Evolutionary conservation across 768 basidiomycete species (phyloP).

Genomic region (Russula griseocarnosa): DNA sequence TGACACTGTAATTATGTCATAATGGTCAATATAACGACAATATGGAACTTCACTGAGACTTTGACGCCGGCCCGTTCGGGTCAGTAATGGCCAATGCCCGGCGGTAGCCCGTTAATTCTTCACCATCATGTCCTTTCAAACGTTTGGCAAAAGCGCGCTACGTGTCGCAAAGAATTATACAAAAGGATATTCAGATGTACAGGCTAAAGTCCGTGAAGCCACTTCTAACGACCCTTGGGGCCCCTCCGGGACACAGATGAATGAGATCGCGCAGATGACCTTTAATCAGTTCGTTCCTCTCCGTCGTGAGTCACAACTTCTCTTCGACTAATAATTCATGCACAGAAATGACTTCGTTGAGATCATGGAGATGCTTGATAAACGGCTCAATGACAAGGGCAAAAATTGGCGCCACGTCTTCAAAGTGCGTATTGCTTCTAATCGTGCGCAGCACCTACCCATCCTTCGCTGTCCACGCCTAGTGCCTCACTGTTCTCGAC

Average conservation of each 20-base stretch:
- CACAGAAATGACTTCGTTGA: conserved; percentile 91
- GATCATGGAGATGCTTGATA: conserved; percentile 99
- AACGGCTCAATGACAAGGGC: conserved; percentile 96
- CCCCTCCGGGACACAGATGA: conserved; percentile 97
- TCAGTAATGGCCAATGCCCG: neutral
- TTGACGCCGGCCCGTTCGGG: neutral
- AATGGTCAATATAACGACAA: neutral
- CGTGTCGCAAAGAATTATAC: conserved; percentile 95
- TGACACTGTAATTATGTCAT: neutral
- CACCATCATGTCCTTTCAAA: conserved; percentile 53
- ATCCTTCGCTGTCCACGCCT: neutral
- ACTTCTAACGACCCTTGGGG: conserved; percentile 99
- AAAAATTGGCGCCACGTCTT: conserved; percentile 99
- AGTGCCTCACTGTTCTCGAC: conserved; percentile 92
- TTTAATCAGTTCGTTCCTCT: conserved; percentile 80
- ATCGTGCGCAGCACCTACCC: neutral
- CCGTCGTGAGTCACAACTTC: neutral
- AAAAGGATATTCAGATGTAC: conserved; percentile 91
- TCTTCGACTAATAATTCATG: neutral
- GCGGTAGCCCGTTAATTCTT: neutral
- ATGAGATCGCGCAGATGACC: conserved; percentile 94
- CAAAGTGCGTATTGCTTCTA: conserved; percentile 56
- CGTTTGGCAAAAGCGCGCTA: conserved; percentile 80
- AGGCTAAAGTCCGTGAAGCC: conserved; percentile 93
- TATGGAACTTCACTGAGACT: neutral